Conservation (phyloP, 2,329 filamentous ascomycete species). For the Exophiala alcalophila region DNA sequence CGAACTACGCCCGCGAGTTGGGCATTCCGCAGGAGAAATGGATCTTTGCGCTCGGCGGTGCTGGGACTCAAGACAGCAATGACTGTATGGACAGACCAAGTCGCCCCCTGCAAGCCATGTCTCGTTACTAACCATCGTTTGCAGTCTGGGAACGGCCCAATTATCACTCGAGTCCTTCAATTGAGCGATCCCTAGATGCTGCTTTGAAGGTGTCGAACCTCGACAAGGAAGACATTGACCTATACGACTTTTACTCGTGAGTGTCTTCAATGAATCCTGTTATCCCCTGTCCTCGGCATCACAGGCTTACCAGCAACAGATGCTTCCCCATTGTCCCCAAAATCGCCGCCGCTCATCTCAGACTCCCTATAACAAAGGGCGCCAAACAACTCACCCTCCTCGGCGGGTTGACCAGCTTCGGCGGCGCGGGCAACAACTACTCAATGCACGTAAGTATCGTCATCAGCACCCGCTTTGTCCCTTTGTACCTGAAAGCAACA, state of each 20-base stretch:
- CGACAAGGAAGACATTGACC: conserved; percentile 52
- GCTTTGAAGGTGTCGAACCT: conserved; percentile 51
- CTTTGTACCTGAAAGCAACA: background rate
- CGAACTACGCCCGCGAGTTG: conserved; percentile 52
- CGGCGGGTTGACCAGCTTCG: conserved; percentile 65
- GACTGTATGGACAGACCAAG: conserved; percentile 46
- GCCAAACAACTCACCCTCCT: conserved; percentile 59
- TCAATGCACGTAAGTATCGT: conserved; percentile 58
- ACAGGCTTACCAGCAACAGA: conserved; percentile 35
- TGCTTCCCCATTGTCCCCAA: conserved; percentile 71
- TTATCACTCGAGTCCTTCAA: conserved; percentile 57
- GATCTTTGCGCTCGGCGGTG: conserved; percentile 64
- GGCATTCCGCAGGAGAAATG: conserved; percentile 56
- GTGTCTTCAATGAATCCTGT: conserved; percentile 8
- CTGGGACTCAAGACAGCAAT: conserved; percentile 57
- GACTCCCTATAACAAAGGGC: conserved; percentile 47
- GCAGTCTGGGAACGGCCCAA: conserved; percentile 62
- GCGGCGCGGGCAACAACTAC: conserved; percentile 69
- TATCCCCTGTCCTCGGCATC: background rate
- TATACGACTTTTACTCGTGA: conserved; percentile 63
- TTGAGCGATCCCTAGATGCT: conserved; percentile 57
- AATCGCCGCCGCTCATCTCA: conserved; percentile 60
- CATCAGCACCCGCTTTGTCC: background rate
- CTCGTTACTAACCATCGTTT: conserved; percentile 6
- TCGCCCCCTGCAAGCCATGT: background rate